These are phyloP conservation scores for Metschnikowia drakensbergensis DNA, from an alignment of 805 yeast genomes.

Conservation along the genomic window DNA sequence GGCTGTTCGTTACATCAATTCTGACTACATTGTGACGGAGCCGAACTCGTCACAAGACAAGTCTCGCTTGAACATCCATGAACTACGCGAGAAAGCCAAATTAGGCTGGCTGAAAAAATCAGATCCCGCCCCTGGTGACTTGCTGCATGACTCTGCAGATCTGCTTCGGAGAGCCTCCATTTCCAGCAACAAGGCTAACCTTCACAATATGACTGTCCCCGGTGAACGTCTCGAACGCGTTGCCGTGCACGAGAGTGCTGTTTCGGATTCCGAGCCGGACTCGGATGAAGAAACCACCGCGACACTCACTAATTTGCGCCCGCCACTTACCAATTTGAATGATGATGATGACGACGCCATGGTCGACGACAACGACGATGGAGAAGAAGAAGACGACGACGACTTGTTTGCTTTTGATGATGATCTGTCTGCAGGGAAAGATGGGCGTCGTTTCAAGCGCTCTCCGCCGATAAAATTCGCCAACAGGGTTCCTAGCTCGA, in stretches of 20 bases:
- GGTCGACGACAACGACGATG: conserved; percentile 38
- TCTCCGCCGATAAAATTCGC: conserved; percentile 41
- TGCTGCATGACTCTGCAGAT: conserved; percentile 5
- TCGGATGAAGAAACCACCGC: conserved; percentile 22
- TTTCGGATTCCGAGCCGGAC: conserved; percentile 33
- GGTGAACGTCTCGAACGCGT: conserved; percentile 20
- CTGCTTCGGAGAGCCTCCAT: conserved; percentile 48
- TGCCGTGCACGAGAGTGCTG: conserved; percentile 18
- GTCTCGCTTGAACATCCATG: conserved; percentile 28
- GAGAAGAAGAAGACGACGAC: conserved; percentile 27
- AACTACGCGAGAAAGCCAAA: conserved; percentile 33
- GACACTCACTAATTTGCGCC: background rate
- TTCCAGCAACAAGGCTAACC: conserved; percentile 41
- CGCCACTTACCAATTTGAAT: background rate
- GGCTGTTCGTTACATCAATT: conserved; percentile 64
- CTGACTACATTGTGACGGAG: conserved; percentile 43
- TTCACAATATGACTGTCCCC: conserved; percentile 48
- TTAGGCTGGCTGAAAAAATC: conserved; percentile 39
- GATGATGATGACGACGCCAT: conserved; percentile 31
- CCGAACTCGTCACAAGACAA: conserved; percentile 20
- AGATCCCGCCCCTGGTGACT: conserved; percentile 18
- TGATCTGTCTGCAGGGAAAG: conserved; percentile 13
- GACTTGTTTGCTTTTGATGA: conserved; percentile 28
- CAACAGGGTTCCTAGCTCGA: conserved; percentile 35
- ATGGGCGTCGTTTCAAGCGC: conserved; percentile 12